Base-by-base conservation (phyloP, 208 protist species). In the Acanthamoeba castellanii region DNA sequence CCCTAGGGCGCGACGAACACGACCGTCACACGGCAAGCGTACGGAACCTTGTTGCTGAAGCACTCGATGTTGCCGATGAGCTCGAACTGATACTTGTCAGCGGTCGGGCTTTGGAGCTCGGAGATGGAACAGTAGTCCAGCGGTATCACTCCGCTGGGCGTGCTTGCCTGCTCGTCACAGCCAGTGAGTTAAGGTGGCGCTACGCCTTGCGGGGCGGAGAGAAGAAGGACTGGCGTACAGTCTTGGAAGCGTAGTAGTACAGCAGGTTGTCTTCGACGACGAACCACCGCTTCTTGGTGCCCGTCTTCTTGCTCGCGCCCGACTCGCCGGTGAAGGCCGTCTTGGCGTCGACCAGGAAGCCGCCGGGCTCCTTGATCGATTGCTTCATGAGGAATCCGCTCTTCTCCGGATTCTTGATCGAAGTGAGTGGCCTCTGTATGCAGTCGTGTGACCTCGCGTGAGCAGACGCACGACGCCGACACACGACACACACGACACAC, bases 321-420 rank as follows among this genome's bases (percentile, higher is more conserved):
- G 37, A 52, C 8, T 82, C 72, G 78, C 42, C 78, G 47, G 27
- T 42, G n/a, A 87, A 47, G n/a, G 78, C 47, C 22, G 47, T 87
- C 78, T 42, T 32, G 47, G 78, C 78, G 37, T 47, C 59, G 42
- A 20, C 66, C 20, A 92, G 57, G 37, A 74, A 76, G 3, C 85
- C 61, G n/a, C 57, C 57, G 57, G 57, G 57, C 57, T 68, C 85
- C 61, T 92, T 92, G 59, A 92, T 74, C 20, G 59, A 76, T 34
- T 74, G 85, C 85, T 92, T 92, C 64, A 74, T 92, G 85, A 92
- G 85, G 85, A 74, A 92, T 4, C 85, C 85, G 85, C 85, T 92
- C 85, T 92, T 92, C 37, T 76, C 59, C 4, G 59, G 34, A 18
- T 70, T 52, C 85, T 68, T 68, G 42, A 92, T 76, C 27, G 59